Evolutionary conservation across 2,329 filamentous ascomycete genomes (phyloP), one percentile per base, ranked within the genome.

Genomic region (Sporothrix protearum): DNA sequence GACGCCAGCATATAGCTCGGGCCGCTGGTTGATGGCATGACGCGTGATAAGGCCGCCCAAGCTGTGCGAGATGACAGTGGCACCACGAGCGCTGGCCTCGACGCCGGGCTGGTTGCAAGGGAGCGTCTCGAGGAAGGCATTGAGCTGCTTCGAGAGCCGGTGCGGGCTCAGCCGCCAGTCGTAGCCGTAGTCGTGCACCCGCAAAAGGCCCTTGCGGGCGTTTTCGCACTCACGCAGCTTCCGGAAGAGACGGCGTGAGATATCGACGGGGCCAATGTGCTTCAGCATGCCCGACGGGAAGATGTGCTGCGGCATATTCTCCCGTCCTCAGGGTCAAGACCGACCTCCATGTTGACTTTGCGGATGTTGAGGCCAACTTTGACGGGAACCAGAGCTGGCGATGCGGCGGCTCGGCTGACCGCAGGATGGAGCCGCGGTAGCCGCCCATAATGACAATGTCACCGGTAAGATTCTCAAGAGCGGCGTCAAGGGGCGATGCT

Each of bases 151-250:
- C 2, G 92, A 94, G 0, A 96, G 85, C 0, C 93, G 83, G 77
- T 91, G 87, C 0, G 95, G 95, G 74, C 92, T 96, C 51, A 99
- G 83, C 19, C 95, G 87, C 95, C 95, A 98, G 80, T 98, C 95
- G 77, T 97, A 98, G 22, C 94, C 94, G 78, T 95, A 98, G 76
- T 97, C 91, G 84, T 94, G 94, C 0, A 97, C 87, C 63, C 93
- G 86, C 6, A 97, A 82, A 74, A 87, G 90, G 8, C 92, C 93
- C 3, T 83, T 85, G 69, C 87, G 86, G 1, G 88, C 89, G 76
- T 96, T 96, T 14, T 93, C 89, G 75, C 88, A 92, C 42, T 90
- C 89, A 67, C 88, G 86, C 25, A 97, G 80, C 71, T 91, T 89
- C 78, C 92, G 94, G 80, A 97, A 89, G 1, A 98, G 83, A 51